Evolutionary conservation across 768 basidiomycete genomes (phyloP).

Genomic region (Obba rivulosa): DNA sequence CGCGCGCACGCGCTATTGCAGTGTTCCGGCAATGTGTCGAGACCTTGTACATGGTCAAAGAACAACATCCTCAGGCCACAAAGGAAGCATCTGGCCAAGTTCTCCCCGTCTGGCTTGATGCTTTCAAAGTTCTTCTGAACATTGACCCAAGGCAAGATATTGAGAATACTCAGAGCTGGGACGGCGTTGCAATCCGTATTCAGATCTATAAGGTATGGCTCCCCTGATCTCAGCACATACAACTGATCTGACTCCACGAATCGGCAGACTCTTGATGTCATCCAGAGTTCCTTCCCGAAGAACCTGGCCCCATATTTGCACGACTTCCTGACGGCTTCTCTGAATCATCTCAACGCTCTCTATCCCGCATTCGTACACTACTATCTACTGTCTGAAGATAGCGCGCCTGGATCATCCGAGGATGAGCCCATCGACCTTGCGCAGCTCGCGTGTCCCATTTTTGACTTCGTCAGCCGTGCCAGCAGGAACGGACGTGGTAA

Average conservation of each 20-base stretch:
- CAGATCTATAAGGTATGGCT: conserved; percentile 79
- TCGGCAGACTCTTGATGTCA: conserved; percentile 69
- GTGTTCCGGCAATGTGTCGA: conserved; percentile 90
- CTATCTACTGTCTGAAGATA: conserved; percentile 52
- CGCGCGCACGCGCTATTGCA: conserved; percentile 78
- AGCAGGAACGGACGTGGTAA: conserved; percentile 60
- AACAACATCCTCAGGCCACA: conserved; percentile 82
- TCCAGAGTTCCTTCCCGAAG: conserved; percentile 79
- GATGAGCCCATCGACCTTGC: conserved; percentile 73
- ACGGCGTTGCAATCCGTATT: conserved; percentile 69
- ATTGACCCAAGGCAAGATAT: conserved; percentile 63
- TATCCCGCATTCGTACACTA: conserved; percentile 56
- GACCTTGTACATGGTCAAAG: conserved; percentile 92
- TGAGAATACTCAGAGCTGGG: conserved; percentile 61
- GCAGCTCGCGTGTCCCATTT: conserved; percentile 69
- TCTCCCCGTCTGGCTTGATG: conserved; percentile 88
- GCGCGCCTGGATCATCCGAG: conserved; percentile 62
- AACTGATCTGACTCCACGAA: neutral
- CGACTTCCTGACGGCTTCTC: conserved; percentile 51
- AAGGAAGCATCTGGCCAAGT: conserved; percentile 77
- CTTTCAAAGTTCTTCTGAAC: conserved; percentile 72
- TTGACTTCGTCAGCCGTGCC: conserved; percentile 73
- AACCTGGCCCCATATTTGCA: conserved; percentile 58
- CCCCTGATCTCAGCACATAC: neutral
- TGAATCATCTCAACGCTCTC: conserved; percentile 54